These are phyloP conservation scores for Actinomucor elegans DNA, from an alignment of 371 early-diverging fungal species.

Conservation along the genomic window DNA sequence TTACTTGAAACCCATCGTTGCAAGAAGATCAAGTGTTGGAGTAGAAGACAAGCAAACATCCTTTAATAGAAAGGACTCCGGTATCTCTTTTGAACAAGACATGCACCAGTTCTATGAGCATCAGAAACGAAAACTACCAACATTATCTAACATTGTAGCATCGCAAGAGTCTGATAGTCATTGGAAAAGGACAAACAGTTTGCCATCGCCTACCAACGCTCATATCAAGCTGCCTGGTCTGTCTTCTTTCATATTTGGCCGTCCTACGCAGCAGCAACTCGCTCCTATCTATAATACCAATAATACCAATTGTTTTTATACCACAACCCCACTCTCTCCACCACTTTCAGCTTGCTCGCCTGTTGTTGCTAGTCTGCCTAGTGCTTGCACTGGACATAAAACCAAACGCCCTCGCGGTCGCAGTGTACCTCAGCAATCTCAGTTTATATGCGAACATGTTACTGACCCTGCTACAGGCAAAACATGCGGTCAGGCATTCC, in stretches of 20 bases:
- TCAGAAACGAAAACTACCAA: neutral
- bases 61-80: slow-evolving; percentile 40
- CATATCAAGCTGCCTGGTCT: slow-evolving; percentile 1
- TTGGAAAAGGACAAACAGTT: neutral
- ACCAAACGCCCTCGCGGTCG: slow-evolving; percentile 1
- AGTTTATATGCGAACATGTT: slow-evolving; percentile 37
- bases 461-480: slow-evolving; percentile 17
- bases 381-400: neutral
- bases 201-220: neutral
- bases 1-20: slow-evolving; percentile 17
- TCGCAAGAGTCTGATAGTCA: too few species aligned
- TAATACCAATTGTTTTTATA: neutral
- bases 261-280: neutral
- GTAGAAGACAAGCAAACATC: neutral
- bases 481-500: slow-evolving; percentile 38
- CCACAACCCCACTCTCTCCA: neutral
- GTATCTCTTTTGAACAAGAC: slow-evolving; percentile 21
- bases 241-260: neutral
- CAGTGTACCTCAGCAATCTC: neutral
- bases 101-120: neutral
- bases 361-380: neutral
- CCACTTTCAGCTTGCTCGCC: neutral
- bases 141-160: slow-evolving; percentile 2
- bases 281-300: slow-evolving; percentile 1
- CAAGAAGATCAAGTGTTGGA: neutral